A percentile compares a stretch with the other conserved stretches of the same genome.
These are phyloP conservation scores for Candida germanica DNA, from an alignment of 805 yeast species.

Conservation along the genomic window DNA sequence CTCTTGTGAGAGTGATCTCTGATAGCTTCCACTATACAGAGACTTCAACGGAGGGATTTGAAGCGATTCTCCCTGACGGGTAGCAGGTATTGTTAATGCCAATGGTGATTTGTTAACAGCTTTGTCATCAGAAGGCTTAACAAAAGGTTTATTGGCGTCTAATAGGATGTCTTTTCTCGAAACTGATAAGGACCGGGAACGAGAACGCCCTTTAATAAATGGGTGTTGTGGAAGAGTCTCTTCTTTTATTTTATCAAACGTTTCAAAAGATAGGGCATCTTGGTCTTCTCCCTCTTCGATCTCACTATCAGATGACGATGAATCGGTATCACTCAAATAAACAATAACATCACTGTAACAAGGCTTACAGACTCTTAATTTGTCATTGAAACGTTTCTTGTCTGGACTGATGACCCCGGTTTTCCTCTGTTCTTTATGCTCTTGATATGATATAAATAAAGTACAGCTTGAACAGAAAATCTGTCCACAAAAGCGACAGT, in stretches of 20 bases:
- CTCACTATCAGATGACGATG: slow-evolving; percentile 27
- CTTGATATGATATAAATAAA: slow-evolving; percentile 57
- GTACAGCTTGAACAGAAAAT: slow-evolving; percentile 89
- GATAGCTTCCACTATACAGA: not conserved
- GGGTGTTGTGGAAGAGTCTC: slow-evolving; percentile 24
- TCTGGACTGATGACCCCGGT: slow-evolving; percentile 13
- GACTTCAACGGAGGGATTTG: slow-evolving; percentile 50
- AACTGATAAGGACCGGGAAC: slow-evolving; percentile 10
- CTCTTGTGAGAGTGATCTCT: slow-evolving; percentile 7
- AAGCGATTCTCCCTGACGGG: slow-evolving; percentile 72
- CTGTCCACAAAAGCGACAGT: slow-evolving; percentile 94
- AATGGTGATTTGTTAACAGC: slow-evolving; percentile 26
- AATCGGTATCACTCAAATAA: slow-evolving; percentile 64
- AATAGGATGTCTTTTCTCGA: slow-evolving; percentile 6
- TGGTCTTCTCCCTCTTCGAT: slow-evolving; percentile 27
- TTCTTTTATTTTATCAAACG: slow-evolving; percentile 15
- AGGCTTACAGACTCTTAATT: slow-evolving; percentile 71
- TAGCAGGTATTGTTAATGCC: slow-evolving; percentile 75
- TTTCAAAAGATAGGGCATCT: slow-evolving; percentile 15
- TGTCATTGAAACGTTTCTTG: slow-evolving; percentile 57
- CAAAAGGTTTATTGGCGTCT: slow-evolving; percentile 3
- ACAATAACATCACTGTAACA: slow-evolving; percentile 73
- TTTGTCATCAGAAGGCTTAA: slow-evolving; percentile 4
- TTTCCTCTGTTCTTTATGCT: slow-evolving; percentile 38
- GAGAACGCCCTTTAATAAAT: slow-evolving; percentile 27